These are phyloP conservation scores for Mycena amicta DNA, from an alignment of 768 basidiomycete species.

Conservation along the genomic window DNA sequence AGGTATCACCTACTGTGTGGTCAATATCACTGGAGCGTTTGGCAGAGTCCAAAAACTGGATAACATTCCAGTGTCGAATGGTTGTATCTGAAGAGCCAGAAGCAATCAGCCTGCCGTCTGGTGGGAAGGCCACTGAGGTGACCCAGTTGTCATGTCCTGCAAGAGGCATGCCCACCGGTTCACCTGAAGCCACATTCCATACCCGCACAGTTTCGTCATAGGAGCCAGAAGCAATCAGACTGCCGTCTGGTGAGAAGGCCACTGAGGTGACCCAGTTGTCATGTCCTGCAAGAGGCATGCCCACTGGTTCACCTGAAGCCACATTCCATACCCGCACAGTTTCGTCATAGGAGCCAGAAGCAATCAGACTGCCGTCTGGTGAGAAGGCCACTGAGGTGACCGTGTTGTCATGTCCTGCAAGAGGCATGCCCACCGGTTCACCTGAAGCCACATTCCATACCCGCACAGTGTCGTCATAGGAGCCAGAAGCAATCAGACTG, in stretches of 20 bases:
- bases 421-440: background rate
- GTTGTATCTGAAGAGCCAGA: conserved; percentile 18
- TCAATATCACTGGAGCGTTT: too few species aligned
- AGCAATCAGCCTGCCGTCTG: conserved; percentile 16
- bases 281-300: background rate
- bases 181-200: background rate
- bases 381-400: background rate
- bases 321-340: conserved; percentile 7
- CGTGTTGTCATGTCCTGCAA: background rate
- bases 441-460: background rate
- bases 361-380: conserved; percentile 4
- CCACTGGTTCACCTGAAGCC: background rate
- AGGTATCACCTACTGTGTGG: too few species aligned
- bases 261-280: background rate
- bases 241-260: conserved; percentile 1
- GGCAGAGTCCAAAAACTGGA: too few species aligned
- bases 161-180: background rate
- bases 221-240: background rate
- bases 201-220: background rate
- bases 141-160: conserved; percentile 11
- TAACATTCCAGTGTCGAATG: too few species aligned
- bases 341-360: background rate
- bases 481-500: background rate
- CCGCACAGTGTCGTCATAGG: background rate
- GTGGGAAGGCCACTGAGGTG: conserved; percentile 18